Conservation (phyloP, 495 filamentous ascomycete species). For the Cercophora samala region DNA sequence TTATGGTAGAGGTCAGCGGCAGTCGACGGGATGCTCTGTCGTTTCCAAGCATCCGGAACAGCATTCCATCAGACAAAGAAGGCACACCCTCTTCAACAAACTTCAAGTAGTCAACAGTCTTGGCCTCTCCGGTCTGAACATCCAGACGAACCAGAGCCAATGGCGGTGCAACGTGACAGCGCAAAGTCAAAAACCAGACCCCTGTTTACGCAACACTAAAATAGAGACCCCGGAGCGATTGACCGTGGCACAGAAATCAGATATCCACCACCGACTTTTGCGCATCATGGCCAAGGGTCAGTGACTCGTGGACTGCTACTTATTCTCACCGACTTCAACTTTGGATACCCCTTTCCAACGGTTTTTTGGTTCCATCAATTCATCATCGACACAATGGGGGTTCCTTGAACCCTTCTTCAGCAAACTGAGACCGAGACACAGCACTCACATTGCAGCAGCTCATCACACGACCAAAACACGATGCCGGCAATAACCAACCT, state of each 20-base stretch:
- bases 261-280: neutral
- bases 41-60: neutral
- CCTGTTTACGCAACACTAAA: constrained; percentile 1
- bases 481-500: neutral
- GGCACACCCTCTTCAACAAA: neutral
- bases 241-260: neutral
- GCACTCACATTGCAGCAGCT: neutral
- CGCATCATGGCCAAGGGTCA: neutral
- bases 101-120: neutral
- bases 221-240: constrained; percentile 5
- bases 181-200: neutral
- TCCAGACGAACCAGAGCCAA: neutral
- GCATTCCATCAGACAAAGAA: neutral
- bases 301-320: constrained; percentile 4
- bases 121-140: neutral
- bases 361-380: neutral
- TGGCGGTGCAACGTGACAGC: constrained; percentile 2
- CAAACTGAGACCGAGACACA: neutral
- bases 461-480: neutral
- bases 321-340: neutral
- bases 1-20: neutral
- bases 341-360: neutral
- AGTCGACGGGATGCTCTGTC: neutral
- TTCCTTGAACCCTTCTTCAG: constrained; percentile 3
- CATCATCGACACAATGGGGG: constrained; percentile 2